Conservation (phyloP, 179 eudicot genomes). For the Spinacia oleracea region DNA sequence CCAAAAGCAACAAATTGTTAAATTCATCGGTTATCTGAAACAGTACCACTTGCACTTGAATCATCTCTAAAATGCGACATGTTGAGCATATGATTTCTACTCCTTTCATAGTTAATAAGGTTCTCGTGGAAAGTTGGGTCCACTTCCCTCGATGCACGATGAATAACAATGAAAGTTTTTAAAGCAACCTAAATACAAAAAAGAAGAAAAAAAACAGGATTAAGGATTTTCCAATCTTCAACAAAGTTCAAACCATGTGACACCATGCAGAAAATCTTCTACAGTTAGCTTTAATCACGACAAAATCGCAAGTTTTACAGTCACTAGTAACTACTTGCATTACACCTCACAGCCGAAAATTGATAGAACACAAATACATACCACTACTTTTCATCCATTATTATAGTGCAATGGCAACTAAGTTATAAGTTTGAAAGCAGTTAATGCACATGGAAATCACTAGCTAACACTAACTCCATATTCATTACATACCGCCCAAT, state of each 20-base stretch:
- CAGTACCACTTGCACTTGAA: conserved; percentile 84
- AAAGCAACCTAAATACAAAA: conserved; percentile 70
- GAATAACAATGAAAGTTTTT: conserved; percentile 86
- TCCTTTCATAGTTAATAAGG: conserved; percentile 72
- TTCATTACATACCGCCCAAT: conserved; percentile 85
- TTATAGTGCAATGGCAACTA: neutral
- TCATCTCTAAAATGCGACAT: conserved; percentile 94
- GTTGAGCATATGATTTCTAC: conserved; percentile 78
- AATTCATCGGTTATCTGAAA: conserved; percentile 4
- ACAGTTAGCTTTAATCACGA: neutral
- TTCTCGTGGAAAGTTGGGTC: conserved; percentile 93
- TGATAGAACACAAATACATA: neutral
- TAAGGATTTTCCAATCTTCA: neutral
- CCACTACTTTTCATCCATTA: neutral
- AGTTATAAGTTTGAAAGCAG: neutral
- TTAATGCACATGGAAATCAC: neutral
- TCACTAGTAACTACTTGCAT: neutral
- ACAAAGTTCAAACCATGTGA: neutral
- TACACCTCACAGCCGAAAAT: neutral
- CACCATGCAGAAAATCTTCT: neutral
- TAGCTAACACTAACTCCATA: neutral
- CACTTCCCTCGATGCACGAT: conserved; percentile 93
- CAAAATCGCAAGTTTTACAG: neutral
- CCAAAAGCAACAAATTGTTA: neutral
- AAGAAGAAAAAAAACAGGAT: neutral